Evolutionary conservation across 352 stramenopile species (phyloP).

Genomic region (Thalassiosira mediterranea): DNA sequence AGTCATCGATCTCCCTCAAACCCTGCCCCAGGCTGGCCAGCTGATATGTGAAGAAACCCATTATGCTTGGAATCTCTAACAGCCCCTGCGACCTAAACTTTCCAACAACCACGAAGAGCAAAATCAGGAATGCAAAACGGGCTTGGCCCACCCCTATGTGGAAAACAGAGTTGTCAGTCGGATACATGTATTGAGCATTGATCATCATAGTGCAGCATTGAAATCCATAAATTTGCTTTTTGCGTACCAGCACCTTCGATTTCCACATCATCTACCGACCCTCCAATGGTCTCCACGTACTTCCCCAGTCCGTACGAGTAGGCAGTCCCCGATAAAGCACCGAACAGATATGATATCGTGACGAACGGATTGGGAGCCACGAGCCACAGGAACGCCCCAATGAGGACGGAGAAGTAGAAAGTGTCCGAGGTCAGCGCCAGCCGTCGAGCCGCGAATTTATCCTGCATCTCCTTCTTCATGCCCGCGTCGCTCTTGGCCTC

Average conservation of each 20-base stretch:
- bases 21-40: constrained; percentile 72
- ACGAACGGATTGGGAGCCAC: constrained; percentile 62
- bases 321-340: constrained; percentile 67
- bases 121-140: constrained; percentile 81
- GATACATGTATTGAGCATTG: too few relatives aligned
- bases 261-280: constrained; percentile 57
- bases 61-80: constrained; percentile 72
- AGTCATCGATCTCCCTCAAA: constrained; percentile 71
- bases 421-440: constrained; percentile 66
- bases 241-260: constrained; percentile 63
- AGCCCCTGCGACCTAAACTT: constrained; percentile 73
- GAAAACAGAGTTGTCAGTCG: too few relatives aligned
- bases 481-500: constrained; percentile 35
- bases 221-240: too few relatives aligned
- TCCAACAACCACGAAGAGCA: constrained; percentile 78
- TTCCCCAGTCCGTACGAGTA: constrained; percentile 83
- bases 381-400: constrained; percentile 67
- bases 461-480: constrained; percentile 35
- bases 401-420: constrained; percentile 65
- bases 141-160: constrained; percentile 78
- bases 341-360: constrained; percentile 71
- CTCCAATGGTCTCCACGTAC: constrained; percentile 78
- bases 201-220: too few relatives aligned
- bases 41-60: constrained; percentile 84
- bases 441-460: constrained; percentile 64